phyloP scores from a whole-genome alignment of 345 rosid species.

The Pelargonium nanum region DNA sequence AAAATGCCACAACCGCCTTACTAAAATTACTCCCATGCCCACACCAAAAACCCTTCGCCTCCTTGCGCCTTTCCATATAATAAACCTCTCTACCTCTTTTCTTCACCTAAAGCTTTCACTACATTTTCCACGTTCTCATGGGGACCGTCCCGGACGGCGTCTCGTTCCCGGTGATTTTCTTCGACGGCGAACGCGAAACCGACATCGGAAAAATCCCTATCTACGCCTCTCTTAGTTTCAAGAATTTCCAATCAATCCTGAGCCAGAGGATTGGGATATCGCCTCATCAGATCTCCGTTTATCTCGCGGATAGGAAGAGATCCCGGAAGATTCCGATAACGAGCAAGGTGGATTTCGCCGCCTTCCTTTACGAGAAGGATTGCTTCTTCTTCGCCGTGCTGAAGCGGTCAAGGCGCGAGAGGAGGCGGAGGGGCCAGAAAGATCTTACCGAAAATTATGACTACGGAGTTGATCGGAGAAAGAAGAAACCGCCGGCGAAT shows the following conservation, averaged over 20 bases:
- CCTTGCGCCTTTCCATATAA: too few relatives aligned
- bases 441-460: neutral
- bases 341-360: neutral
- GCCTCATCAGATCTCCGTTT: neutral
- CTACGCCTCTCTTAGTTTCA: neutral
- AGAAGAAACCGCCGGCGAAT: constrained; percentile 14
- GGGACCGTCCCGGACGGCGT: neutral
- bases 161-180: neutral
- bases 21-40: neutral
- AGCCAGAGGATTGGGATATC: neutral
- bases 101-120: neutral
- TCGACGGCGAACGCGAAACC: neutral
- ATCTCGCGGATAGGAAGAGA: neutral
- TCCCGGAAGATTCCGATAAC: neutral
- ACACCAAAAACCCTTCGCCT: neutral
- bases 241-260: neutral
- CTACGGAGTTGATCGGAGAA: constrained; percentile 8
- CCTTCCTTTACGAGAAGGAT: neutral
- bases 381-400: neutral
- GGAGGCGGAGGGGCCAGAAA: neutral
- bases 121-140: neutral
- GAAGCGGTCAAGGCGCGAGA: neutral
- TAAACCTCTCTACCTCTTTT: neutral
- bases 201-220: neutral
- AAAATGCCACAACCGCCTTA: neutral